Conservation (phyloP, 768 basidiomycete species). For the Gelatoporia subvermispora region DNA sequence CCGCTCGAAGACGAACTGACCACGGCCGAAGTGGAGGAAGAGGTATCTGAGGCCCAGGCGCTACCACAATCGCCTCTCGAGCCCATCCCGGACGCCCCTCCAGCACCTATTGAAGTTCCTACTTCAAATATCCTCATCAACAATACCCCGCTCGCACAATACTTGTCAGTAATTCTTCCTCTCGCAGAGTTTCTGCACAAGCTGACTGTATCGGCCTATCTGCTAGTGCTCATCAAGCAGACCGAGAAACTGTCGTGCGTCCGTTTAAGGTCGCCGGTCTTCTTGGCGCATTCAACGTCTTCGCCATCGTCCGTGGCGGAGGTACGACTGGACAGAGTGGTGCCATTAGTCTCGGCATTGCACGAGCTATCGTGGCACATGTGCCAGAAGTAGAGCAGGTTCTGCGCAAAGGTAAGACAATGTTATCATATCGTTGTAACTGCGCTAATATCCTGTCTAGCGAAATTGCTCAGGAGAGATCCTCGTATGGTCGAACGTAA, state of each 20-base stretch:
- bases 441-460: constrained; percentile 34
- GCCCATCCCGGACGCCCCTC: neutral
- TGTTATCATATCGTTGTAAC: neutral
- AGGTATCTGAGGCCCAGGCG: neutral
- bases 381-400: constrained; percentile 60
- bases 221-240: constrained; percentile 45
- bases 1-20: constrained; percentile 1
- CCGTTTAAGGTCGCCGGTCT: constrained; percentile 82
- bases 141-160: constrained; percentile 69
- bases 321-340: constrained; percentile 93
- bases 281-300: constrained; percentile 77
- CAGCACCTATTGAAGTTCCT: constrained; percentile 32
- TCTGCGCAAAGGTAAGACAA: constrained; percentile 64
- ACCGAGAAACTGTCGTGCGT: constrained; percentile 77
- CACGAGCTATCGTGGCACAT: constrained; percentile 69
- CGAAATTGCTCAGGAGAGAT: constrained; percentile 83
- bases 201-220: neutral
- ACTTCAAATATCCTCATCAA: constrained; percentile 79
- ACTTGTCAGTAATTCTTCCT: constrained; percentile 45
- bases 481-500: constrained; percentile 98
- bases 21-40: neutral
- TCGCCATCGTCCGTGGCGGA: constrained; percentile 65
- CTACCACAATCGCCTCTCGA: neutral
- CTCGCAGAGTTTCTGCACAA: neutral
- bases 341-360: constrained; percentile 73